phyloP scores from a whole-genome alignment of 225 moss, liverwort and hornwort genomes.

The Climacium dendroides region DNA sequence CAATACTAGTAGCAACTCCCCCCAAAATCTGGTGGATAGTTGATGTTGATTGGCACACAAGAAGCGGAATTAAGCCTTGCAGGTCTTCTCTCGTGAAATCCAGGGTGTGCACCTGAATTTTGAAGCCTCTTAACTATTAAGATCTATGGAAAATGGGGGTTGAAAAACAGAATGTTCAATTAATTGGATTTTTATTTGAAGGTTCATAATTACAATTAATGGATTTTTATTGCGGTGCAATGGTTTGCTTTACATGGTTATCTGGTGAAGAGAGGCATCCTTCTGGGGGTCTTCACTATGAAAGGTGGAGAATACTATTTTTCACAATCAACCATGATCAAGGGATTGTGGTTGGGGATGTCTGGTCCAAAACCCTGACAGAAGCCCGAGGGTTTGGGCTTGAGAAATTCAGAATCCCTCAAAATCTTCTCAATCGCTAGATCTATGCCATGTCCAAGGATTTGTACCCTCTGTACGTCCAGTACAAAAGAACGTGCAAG shows the following conservation, averaged over 20 bases:
- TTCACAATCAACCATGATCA: not conserved
- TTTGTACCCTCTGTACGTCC: not conserved
- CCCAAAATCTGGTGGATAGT: not conserved
- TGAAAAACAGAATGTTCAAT: not conserved
- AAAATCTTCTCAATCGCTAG: not conserved
- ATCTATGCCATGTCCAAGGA: not conserved
- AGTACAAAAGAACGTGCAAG: not conserved
- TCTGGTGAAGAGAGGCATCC: not conserved
- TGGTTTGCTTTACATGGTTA: not conserved
- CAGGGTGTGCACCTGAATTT: not conserved
- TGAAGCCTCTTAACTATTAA: not conserved
- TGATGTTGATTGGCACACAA: not conserved
- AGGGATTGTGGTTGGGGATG: not conserved
- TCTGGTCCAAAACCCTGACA: not conserved
- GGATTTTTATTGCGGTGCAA: not conserved
- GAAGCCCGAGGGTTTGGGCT: not conserved
- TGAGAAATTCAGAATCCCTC: not conserved
- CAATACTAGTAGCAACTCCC: not conserved
- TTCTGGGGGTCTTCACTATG: not conserved
- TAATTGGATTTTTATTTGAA: too few relatives aligned
- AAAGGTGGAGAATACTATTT: not conserved
- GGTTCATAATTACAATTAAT: not conserved
- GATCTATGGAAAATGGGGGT: not conserved
- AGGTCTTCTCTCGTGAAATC: not conserved
- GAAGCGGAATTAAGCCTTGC: not conserved